phyloP scores from a whole-genome alignment of 1,284 basidiomycete genomes.

The Taiwanofungus camphoratus region DNA sequence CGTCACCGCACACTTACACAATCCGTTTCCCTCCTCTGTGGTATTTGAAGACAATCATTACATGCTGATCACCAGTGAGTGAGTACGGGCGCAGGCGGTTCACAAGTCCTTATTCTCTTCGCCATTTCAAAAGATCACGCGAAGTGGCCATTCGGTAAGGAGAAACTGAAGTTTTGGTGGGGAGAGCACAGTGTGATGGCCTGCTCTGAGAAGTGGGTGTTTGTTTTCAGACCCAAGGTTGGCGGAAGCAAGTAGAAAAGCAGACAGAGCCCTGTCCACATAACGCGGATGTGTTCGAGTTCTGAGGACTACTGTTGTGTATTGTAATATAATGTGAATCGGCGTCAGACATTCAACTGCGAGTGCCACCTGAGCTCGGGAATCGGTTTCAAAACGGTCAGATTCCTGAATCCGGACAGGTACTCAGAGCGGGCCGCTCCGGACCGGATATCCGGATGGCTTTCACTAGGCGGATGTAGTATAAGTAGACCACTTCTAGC shows the following conservation, averaged over 20 bases:
- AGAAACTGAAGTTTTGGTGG: constrained; percentile 19
- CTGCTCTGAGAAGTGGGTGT: constrained; percentile 24
- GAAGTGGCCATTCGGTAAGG: constrained; percentile 19
- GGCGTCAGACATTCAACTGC: too few relatives aligned
- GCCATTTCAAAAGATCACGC: constrained; percentile 11
- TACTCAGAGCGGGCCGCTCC: too few relatives aligned
- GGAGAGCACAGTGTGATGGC: constrained; percentile 17
- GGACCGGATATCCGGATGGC: too few relatives aligned
- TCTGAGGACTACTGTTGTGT: too few relatives aligned
- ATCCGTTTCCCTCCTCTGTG: constrained; percentile 13
- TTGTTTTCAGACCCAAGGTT: constrained; percentile 14
- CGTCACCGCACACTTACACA: constrained; percentile 16
- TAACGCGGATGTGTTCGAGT: too few relatives aligned
- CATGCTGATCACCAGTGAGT: constrained; percentile 18
- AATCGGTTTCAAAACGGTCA: too few relatives aligned
- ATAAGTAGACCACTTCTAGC: too few relatives aligned
- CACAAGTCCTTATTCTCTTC: neutral
- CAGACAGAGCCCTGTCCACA: too few relatives aligned
- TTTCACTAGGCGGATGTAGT: too few relatives aligned
- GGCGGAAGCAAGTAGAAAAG: neutral
- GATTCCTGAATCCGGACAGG: too few relatives aligned
- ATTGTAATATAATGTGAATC: too few relatives aligned
- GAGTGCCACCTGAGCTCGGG: too few relatives aligned
- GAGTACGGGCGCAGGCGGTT: neutral
- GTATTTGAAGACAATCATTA: constrained; percentile 17